Evolutionary conservation across 108 stramenopile species (phyloP).

Genomic region (Pseudonitzschia pungens): DNA sequence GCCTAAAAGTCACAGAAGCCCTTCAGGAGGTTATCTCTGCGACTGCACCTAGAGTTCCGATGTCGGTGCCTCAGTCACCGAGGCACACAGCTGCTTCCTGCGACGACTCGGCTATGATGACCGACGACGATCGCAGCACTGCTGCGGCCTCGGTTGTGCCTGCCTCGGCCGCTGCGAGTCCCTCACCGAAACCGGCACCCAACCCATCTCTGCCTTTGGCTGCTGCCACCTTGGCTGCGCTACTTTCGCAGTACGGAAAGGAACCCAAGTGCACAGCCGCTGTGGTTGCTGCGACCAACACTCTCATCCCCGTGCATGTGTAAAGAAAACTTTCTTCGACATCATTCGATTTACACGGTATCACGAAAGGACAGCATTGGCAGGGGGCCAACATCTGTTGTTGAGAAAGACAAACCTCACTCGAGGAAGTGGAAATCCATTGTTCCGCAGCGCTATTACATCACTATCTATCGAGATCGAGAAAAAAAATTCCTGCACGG

Average conservation of each 20-base stretch:
- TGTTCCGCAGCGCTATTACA: no score
- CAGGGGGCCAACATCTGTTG: no score
- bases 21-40: slow-evolving; percentile 1
- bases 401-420: no score
- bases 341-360: background rate
- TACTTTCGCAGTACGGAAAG: slow-evolving; percentile 64
- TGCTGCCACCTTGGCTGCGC: slow-evolving; percentile 76
- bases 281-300: slow-evolving; percentile 19
- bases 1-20: slow-evolving; percentile 23
- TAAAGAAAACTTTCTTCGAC: background rate
- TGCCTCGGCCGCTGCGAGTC: slow-evolving; percentile 1
- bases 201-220: slow-evolving; percentile 56
- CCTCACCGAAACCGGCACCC: background rate
- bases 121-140: slow-evolving; percentile 5
- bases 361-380: no score
- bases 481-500: no score
- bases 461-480: no score
- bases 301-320: slow-evolving; percentile 39
- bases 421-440: no score
- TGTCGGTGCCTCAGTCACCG: slow-evolving; percentile 15
- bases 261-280: slow-evolving; percentile 14
- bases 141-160: slow-evolving; percentile 4
- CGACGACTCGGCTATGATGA: slow-evolving; percentile 3
- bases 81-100: background rate
- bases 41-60: slow-evolving; percentile 1